Percentiles rank a stretch among this genome's conserved stretches.
These are phyloP conservation scores for Thermoascus crustaceus DNA, from an alignment of 2,329 filamentous ascomycete genomes.

Conservation along the genomic window DNA sequence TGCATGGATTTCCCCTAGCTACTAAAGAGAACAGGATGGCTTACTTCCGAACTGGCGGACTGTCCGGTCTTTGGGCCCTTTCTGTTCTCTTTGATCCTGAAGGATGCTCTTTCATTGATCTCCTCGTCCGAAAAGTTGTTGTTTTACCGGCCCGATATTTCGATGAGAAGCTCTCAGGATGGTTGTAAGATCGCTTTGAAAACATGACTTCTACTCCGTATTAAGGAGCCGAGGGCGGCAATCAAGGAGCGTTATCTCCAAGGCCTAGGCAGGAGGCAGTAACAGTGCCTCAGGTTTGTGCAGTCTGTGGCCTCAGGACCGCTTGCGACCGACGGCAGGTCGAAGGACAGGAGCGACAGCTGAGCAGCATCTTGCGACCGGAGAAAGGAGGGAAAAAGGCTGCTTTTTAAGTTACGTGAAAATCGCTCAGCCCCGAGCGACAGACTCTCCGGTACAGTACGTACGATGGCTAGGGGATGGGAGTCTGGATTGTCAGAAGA, in stretches of 20 bases:
- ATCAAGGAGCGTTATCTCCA: no score
- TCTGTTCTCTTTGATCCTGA: constrained; percentile 19
- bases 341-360: background rate
- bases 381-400: background rate
- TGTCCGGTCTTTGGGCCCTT: constrained; percentile 21
- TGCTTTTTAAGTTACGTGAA: background rate
- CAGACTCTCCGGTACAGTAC: no score
- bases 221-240: no score
- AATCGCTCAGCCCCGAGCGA: background rate
- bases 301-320: background rate
- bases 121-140: constrained; percentile 24
- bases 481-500: no score
- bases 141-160: constrained; percentile 37
- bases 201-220: no score
- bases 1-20: constrained; percentile 2
- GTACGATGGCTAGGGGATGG: no score
- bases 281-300: background rate
- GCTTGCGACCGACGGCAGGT: background rate
- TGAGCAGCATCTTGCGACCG: constrained; percentile 10
- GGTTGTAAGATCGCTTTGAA: constrained; percentile 16
- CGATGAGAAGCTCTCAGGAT: constrained; percentile 30
- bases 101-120: constrained; percentile 24
- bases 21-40: constrained; percentile 7
- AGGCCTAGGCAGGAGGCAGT: no score
- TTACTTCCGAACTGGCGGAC: constrained; percentile 29